Conservation (phyloP, 1,139 yeast species). For the Saccharomyces hybrid region DNA sequence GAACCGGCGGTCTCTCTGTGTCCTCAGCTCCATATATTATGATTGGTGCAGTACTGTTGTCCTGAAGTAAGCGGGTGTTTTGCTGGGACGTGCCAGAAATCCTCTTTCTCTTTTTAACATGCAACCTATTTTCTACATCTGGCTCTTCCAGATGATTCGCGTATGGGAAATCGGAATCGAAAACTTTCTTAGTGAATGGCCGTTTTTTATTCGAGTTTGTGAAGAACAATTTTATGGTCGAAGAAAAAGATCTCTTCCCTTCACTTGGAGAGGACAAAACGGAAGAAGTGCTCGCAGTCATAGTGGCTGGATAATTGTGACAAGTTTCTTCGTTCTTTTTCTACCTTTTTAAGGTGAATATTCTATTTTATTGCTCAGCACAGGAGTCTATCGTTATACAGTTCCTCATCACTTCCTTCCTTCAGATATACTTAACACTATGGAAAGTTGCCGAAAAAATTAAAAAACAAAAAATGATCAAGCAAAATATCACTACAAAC, state of each 20-base stretch:
- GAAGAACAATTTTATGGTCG: constrained; percentile 22
- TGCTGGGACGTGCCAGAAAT: background rate
- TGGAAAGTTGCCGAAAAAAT: background rate
- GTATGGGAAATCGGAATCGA: background rate
- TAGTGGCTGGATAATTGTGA: background rate
- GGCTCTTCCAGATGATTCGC: background rate
- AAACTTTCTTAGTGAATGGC: background rate
- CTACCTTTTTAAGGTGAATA: background rate
- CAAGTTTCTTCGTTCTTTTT: background rate
- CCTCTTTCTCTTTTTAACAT: constrained; percentile 1
- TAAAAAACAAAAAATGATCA: background rate
- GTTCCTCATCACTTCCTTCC: background rate
- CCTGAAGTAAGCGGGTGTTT: background rate
- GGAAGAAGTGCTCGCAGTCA: constrained; percentile 1
- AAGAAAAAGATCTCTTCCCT: constrained; percentile 23
- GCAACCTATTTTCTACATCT: background rate
- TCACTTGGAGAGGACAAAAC: background rate
- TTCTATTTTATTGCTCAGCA: background rate
- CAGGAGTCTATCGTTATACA: background rate
- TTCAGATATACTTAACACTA: background rate
- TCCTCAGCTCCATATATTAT: constrained; percentile 10
- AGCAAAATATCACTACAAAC: background rate
- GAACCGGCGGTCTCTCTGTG: constrained; percentile 24
- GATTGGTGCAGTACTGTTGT: constrained; percentile 3
- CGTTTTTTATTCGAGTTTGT: constrained; percentile 8